phyloP scores from a whole-genome alignment of 495 filamentous ascomycete species.

The Baudoinia panamericana region DNA sequence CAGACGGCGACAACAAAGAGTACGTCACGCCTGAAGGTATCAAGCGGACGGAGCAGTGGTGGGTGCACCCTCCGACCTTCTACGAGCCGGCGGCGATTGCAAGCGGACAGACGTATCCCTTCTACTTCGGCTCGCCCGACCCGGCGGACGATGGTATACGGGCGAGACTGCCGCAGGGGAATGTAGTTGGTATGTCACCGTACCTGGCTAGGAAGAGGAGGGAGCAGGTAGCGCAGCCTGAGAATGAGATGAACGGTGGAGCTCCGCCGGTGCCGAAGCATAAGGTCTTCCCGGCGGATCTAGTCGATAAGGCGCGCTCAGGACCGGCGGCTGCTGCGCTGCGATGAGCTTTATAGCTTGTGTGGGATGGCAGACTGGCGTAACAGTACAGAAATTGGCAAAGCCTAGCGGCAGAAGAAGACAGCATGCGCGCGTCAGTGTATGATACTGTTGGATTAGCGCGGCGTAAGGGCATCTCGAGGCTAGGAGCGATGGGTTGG shows the following conservation, averaged over 20 bases:
- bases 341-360: too few species aligned
- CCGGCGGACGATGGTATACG: constrained; percentile 7
- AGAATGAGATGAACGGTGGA: background rate
- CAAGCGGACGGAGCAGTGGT: constrained; percentile 28
- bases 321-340: background rate
- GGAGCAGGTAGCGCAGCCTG: background rate
- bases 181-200: constrained; percentile 8
- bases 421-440: too few species aligned
- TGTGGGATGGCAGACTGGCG: too few species aligned
- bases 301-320: background rate
- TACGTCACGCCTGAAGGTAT: constrained; percentile 29
- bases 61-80: constrained; percentile 29
- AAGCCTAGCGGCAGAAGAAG: too few species aligned
- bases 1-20: constrained; percentile 16
- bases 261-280: background rate
- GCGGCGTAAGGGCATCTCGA: too few species aligned
- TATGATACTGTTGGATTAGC: too few species aligned
- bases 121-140: constrained; percentile 18
- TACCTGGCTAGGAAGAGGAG: constrained; percentile 5
- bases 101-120: constrained; percentile 23
- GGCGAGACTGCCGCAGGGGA: constrained; percentile 1
- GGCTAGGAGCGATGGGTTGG: too few species aligned
- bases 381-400: too few species aligned
- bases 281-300: constrained; percentile 6
- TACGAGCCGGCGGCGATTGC: constrained; percentile 23